A percentile compares a stretch with the other conserved stretches of the same genome.
phyloP scores from a whole-genome alignment of 2,329 filamentous ascomycete genomes.

The Verticillium albo-atrum region DNA sequence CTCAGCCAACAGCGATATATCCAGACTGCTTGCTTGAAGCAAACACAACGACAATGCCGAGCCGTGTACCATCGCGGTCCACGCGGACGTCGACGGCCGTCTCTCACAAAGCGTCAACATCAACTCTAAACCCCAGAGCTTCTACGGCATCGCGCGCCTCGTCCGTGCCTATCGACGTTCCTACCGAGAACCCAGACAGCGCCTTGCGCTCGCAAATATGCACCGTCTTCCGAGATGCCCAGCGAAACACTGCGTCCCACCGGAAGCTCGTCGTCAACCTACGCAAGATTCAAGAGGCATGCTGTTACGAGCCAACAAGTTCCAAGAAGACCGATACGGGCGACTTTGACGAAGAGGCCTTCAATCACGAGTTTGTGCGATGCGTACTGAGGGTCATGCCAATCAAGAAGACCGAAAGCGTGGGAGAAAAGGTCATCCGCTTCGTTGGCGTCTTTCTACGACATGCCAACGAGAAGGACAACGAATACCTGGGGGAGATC shows the following conservation, averaged over 20 bases:
- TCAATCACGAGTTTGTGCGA: constrained; percentile 80
- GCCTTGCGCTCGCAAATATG: constrained; percentile 71
- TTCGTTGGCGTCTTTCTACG: constrained; percentile 87
- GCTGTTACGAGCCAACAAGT: constrained; percentile 59
- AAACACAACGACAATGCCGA: constrained; percentile 36
- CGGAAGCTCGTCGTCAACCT: constrained; percentile 83
- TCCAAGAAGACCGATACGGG: constrained; percentile 49
- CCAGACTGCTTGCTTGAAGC: not conserved
- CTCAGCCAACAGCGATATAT: not conserved
- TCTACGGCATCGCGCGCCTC: constrained; percentile 44
- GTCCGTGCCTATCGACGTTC: constrained; percentile 45
- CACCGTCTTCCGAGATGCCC: constrained; percentile 72
- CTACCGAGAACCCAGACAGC: constrained; percentile 67
- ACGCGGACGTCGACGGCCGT: constrained; percentile 37
- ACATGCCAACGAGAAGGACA: constrained; percentile 66
- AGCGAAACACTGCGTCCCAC: constrained; percentile 85
- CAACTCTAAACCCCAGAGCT: constrained; percentile 32
- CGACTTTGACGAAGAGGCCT: constrained; percentile 78
- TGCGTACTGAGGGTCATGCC: constrained; percentile 79
- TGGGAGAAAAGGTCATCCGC: constrained; percentile 78
- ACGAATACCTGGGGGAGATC: constrained; percentile 60
- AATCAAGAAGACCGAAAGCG: constrained; percentile 86
- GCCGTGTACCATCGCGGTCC: constrained; percentile 42
- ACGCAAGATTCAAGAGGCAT: constrained; percentile 86
- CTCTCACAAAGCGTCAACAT: constrained; percentile 33